Evolutionary conservation across 1,139 yeast genomes (phyloP), one percentile per base, ranked within the genome.

Genomic region (Debaryomyces udenii): DNA sequence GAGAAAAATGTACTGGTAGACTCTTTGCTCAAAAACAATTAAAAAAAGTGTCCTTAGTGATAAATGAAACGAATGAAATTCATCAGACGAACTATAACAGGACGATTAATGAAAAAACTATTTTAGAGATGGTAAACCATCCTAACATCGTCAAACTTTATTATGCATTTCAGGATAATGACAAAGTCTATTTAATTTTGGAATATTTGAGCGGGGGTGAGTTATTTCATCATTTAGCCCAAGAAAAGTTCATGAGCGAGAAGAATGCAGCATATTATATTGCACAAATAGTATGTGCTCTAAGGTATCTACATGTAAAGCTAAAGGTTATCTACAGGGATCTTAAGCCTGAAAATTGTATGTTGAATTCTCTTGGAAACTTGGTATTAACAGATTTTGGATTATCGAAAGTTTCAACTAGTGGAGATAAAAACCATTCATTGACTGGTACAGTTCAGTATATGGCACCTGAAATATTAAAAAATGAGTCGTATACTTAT

Each of bases 181-280:
- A 83, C 42, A 89, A 87, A 59, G 77, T 91, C 27, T 91, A 91
- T 57, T 62, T 91, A 41, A 78, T 90, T 18, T 66, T 91, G 44
- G 96, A 91, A 58, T 91, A 87, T 56, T 81, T 93, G 20, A 95
- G 91, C 42, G 98, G 98, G 7, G 98, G 98, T 10, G 98, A 91
- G 61, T 65, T 91, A 37, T 91, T 91, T 59, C 89, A 83, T 48
- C 96, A 91, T 63, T 70, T 91, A 52, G 76, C 79, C 0, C 72
- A 72, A 47, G 70, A 70, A 42, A 60, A 59, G 33, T 71, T 67
- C 46, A 54, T 79, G 51, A 83, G 85, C 36, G 98, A 91, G 59
- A 80, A 80, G 38, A 80, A 83, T 36, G 87, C 96, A 0, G 77
- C 94, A 2, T 84, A 83, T 57, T 91, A 91, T 56, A 79, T 88